These are phyloP conservation scores for Pichia kluyveri DNA, from an alignment of 805 yeast genomes.

Conservation along the genomic window DNA sequence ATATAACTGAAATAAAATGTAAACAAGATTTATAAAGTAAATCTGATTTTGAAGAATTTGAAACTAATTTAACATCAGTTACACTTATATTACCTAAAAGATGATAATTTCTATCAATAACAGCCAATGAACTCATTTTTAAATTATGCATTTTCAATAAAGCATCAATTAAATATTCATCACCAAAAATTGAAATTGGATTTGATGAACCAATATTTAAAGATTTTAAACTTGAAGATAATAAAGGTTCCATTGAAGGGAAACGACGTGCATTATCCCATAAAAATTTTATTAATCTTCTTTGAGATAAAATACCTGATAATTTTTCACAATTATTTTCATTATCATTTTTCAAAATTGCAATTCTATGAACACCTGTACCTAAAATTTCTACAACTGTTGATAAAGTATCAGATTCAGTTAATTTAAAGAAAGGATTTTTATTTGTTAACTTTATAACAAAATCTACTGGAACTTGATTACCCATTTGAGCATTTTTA, in stretches of 20 bases:
- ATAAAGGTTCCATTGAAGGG: conserved; percentile 67
- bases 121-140: conserved; percentile 85
- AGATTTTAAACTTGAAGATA: conserved; percentile 59
- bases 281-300: conserved; percentile 72
- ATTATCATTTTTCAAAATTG: conserved; percentile 37
- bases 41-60: conserved; percentile 80
- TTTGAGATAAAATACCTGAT: conserved; percentile 82
- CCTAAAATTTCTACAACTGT: conserved; percentile 82
- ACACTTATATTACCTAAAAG: conserved; percentile 89
- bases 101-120: conserved; percentile 68
- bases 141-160: conserved; percentile 74
- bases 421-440: conserved; percentile 76
- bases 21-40: conserved; percentile 74
- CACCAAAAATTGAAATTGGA: conserved; percentile 80
- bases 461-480: conserved; percentile 85
- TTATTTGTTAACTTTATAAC: conserved; percentile 79
- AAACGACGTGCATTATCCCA: conserved; percentile 93
- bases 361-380: conserved; percentile 92
- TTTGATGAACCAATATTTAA: conserved; percentile 63
- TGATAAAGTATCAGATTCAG: conserved; percentile 58
- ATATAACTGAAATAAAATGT: conserved; percentile 78
- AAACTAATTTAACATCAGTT: conserved; percentile 85
- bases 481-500: conserved; percentile 70
- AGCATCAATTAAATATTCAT: conserved; percentile 80
- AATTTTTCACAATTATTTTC: conserved; percentile 35